Conservation (phyloP, 306 rosid genomes). For the Dalbergia cultrata region DNA sequence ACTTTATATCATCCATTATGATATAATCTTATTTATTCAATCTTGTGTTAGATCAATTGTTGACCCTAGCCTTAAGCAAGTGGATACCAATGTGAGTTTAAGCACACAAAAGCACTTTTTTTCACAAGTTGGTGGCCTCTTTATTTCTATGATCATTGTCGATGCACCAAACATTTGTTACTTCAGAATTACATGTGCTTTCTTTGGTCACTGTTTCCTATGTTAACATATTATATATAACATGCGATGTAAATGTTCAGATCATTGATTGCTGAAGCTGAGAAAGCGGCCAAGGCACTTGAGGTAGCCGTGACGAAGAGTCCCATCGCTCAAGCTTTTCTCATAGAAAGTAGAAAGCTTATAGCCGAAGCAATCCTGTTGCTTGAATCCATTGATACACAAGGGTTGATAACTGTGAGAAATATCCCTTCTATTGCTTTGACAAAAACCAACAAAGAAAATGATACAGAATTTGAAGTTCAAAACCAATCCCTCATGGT, state of each 20-base stretch:
- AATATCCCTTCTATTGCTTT: slow-evolving; percentile 38
- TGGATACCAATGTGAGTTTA: neutral
- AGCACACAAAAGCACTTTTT: neutral
- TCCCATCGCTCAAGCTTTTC: slow-evolving; percentile 76
- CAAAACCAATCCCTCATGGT: slow-evolving; percentile 33
- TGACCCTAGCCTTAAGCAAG: neutral
- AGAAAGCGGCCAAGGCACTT: slow-evolving; percentile 80
- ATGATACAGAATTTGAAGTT: slow-evolving; percentile 27
- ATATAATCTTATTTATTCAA: too few relatives aligned
- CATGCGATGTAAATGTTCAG: slow-evolving; percentile 51
- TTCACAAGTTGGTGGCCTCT: neutral
- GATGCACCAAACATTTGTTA: slow-evolving; percentile 24
- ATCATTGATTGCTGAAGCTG: slow-evolving; percentile 79
- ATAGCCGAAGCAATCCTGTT: slow-evolving; percentile 78
- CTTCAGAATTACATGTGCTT: neutral
- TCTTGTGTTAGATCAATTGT: too few relatives aligned
- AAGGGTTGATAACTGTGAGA: slow-evolving; percentile 35
- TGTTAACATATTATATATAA: too few relatives aligned
- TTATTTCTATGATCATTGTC: slow-evolving; percentile 19
- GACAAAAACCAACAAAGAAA: slow-evolving; percentile 30
- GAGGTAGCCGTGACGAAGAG: slow-evolving; percentile 73
- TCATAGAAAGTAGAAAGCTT: slow-evolving; percentile 73
- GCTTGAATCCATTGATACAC: slow-evolving; percentile 61
- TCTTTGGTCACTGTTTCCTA: too few relatives aligned
- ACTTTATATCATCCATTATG: too few relatives aligned